Base-by-base conservation (phyloP, 306 rosid genomes). In the Casuarina cunninghamiana region DNA sequence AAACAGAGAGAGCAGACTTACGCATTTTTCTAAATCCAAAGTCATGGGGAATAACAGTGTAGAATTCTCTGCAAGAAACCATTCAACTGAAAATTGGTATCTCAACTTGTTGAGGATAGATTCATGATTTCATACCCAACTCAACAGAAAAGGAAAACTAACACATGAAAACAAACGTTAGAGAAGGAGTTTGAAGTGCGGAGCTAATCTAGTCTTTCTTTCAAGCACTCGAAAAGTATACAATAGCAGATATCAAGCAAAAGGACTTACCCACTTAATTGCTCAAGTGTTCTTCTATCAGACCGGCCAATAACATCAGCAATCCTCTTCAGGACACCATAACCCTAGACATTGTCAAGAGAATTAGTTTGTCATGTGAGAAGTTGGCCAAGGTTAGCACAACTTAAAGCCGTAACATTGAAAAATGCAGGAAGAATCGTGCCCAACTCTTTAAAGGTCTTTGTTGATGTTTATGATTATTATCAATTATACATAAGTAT, bases 21-120 rank as follows among this genome's bases (percentile, higher is more conserved):
- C 98, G 54, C 98, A 93, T 93, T 81, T 96, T 93, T 75, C 85
- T 91, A 81, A 93, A 96, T 80, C 99, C 96, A 70, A 91, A 93
- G 78, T 96, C 98, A 77, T 96, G 99, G 78, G 98, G 99, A 86
- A 96, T 93, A 82, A 93, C 89, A 17, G 97, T 91, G 82, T 93
- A 96, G 89, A 96, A 93, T 82, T 96, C 97, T 87, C 99, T 96
- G 93, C 91, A 85, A 67, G 75, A 83, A 78, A 78, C 44, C 69
- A 87, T 71, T 26, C 32, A 5, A 5, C 71, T 69, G 2, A 84
- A 78, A 53, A 71, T 66, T 79, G 41, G 71, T 6, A 63, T 53
- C 77, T 66, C 81, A 79, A 62, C 42, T 75, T 74, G 60, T 67
- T 65, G 48, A 69, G 75, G 66, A 44, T 53, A 44, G 78, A 60